Conservation (phyloP, 306 rosid genomes). For the Quercus mongolica region DNA sequence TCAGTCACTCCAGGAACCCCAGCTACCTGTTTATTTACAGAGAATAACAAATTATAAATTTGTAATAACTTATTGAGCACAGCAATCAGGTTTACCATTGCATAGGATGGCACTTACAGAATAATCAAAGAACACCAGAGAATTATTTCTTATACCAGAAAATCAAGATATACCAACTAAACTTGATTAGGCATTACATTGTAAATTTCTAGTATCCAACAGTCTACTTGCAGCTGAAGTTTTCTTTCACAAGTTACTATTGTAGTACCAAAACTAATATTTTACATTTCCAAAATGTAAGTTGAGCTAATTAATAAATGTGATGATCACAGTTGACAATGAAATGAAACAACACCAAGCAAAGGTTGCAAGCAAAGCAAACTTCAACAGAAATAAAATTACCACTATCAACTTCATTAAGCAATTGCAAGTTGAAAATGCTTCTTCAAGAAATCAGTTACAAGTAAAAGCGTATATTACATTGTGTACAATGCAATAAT, state of each 20-base stretch:
- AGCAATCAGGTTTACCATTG: not conserved
- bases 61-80: conserved; percentile 7
- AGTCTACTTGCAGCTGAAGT: not conserved
- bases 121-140: not conserved
- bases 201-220: not conserved
- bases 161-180: not conserved
- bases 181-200: not conserved
- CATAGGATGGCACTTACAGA: not conserved
- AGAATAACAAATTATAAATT: not conserved
- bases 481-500: not conserved
- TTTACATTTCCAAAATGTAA: not conserved
- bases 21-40: conserved; percentile 51
- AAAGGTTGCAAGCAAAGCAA: not conserved
- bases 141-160: not conserved
- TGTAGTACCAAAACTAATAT: not conserved
- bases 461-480: not conserved
- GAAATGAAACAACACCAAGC: not conserved
- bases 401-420: not conserved
- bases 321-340: not conserved
- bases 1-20: conserved; percentile 98
- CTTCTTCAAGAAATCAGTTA: not conserved
- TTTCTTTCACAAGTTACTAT: not conserved
- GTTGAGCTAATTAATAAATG: not conserved
- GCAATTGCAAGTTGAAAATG: not conserved
- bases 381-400: not conserved